Evolutionary conservation across 1,139 yeast genomes (phyloP), one percentile per base, ranked within the genome.

Genomic region (Zygotorulaspora mrakii): DNA sequence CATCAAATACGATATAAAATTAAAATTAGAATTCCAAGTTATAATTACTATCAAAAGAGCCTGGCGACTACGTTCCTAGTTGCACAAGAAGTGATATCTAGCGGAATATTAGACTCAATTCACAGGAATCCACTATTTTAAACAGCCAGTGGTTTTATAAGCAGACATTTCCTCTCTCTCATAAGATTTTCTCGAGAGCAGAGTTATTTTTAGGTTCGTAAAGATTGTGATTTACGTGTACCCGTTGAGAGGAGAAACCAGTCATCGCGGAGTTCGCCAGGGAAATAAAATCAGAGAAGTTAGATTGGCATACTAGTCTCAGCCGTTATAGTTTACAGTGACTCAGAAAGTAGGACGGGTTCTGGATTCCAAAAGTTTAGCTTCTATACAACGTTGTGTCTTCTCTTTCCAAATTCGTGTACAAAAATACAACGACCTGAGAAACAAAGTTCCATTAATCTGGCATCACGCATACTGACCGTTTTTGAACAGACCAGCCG

Each of bases 361-460:
- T 25, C 29, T n/a, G 5, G 14, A 25, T n/a, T n/a, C n/a, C n/a
- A n/a, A n/a, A n/a, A n/a, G n/a, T n/a, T n/a, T n/a, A n/a, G n/a
- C n/a, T n/a, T n/a, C n/a, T n/a, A n/a, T n/a, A n/a, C n/a, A 20
- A 6, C 9, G 9, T 20, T 20, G 6, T 9, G 8, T 14, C 18
- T 28, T 28, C 13, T n/a, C 18, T 28, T 28, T 28, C 9, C 16
- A 14, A 16, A 9, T n/a, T n/a, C 16, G 9, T 8, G 14, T 17
- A 20, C 18, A 12, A 17, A 17, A 14, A 14, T 17, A 28, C 20
- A 28, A 3, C 14, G 21, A 17, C 14, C 18, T n/a, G 13, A 20
- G 11, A 20, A 28, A 28, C 14, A 18, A 14, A 28, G 20, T 16
- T 16, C 31, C 31, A 18, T 28, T 28, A 28, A 17, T 17, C 20